Percentiles rank a stretch among this genome's conserved stretches.
Evolutionary conservation across 2,329 filamentous ascomycete species (phyloP).

Genomic region (Colletotrichum chlorophyti): DNA sequence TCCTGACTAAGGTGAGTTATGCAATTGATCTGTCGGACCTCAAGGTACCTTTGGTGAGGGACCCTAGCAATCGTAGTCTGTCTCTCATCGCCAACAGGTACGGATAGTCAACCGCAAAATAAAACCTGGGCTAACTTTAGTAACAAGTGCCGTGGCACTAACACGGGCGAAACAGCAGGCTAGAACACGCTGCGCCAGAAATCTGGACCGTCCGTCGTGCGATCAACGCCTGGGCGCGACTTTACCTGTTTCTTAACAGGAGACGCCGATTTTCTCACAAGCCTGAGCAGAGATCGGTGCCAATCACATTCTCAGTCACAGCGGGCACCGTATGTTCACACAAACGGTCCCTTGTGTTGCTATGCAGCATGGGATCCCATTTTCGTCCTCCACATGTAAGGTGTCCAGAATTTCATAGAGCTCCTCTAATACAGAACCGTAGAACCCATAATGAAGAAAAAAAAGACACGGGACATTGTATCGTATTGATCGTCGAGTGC

Average conservation of each 20-base stretch:
- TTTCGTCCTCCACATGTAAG: neutral
- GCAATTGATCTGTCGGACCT: neutral
- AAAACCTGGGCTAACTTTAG: slow-evolving; percentile 29
- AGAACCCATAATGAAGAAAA: too few relatives aligned
- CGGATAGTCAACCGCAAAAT: neutral
- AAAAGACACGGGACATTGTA: slow-evolving; percentile 20
- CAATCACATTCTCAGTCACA: too few relatives aligned
- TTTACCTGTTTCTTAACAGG: too few relatives aligned
- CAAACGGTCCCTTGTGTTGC: neutral
- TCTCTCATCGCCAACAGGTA: too few relatives aligned
- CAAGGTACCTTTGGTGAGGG: neutral
- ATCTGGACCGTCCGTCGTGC: slow-evolving; percentile 9
- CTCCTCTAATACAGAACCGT: too few relatives aligned
- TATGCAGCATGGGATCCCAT: neutral
- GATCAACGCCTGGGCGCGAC: slow-evolving; percentile 15
- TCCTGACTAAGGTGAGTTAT: neutral
- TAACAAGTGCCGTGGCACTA: slow-evolving; percentile 16
- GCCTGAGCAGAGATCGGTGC: too few relatives aligned
- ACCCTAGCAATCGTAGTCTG: neutral
- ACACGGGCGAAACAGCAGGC: slow-evolving; percentile 6
- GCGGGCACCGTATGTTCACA: too few relatives aligned
- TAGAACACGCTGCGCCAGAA: slow-evolving; percentile 21
- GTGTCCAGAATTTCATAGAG: slow-evolving; percentile 18
- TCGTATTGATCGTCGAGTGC: slow-evolving; percentile 28
- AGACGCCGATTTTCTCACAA: too few relatives aligned